Conservation (phyloP, 257 asterid genomes). For the Mitragyna speciosa region DNA sequence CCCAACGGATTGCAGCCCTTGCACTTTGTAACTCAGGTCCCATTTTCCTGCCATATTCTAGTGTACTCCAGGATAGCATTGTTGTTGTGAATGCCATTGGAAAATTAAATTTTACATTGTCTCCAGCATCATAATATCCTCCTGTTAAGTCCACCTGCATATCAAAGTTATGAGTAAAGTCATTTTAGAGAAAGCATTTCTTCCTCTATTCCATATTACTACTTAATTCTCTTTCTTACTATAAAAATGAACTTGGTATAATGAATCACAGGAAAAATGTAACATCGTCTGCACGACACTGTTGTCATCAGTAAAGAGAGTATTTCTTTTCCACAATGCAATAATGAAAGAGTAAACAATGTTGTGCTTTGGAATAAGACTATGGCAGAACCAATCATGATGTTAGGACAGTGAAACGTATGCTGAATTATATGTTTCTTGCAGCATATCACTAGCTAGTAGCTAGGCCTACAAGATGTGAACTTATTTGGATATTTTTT, state of each 20-base stretch:
- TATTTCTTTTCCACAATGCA: background rate
- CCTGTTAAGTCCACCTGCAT: conserved; percentile 79
- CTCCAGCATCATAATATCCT: conserved; percentile 92
- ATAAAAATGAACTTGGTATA: background rate
- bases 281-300: background rate
- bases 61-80: conserved; percentile 73
- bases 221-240: too few species aligned
- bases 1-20: conserved; percentile 74
- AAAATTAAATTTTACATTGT: conserved; percentile 81
- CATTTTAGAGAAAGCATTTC: too few species aligned
- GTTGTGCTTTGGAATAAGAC: background rate
- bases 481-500: too few species aligned
- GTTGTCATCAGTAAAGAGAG: background rate
- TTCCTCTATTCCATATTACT: too few species aligned
- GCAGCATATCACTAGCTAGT: background rate
- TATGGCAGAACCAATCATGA: background rate
- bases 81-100: conserved; percentile 93
- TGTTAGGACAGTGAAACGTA: background rate
- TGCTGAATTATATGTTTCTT: too few species aligned
- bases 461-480: too few species aligned
- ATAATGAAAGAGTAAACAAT: background rate
- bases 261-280: background rate
- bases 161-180: background rate
- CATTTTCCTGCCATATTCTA: conserved; percentile 65
- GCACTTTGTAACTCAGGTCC: conserved; percentile 49